Evolutionary conservation across 768 basidiomycete species (phyloP), one percentile per base, ranked within the genome.

Genomic region (Pilatotrama ljubarskyi): DNA sequence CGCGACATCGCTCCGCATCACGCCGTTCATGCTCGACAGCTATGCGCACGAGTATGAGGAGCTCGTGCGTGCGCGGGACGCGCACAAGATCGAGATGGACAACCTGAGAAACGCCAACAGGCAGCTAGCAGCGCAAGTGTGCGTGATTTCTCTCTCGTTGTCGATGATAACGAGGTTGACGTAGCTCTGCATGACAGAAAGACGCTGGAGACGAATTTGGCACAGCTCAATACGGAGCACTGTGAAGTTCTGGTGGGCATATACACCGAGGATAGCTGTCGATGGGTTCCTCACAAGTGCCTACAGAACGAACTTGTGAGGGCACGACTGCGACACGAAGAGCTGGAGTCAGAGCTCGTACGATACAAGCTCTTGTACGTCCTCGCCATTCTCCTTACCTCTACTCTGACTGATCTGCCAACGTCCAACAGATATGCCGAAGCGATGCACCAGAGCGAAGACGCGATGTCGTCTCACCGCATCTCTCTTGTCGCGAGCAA

Each of bases 11-110:
- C 75, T 97, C 66, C 82, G 83, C 62, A 93, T 99, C 64, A 97
- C 95, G 4, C 93, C 97, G 0, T 95, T 98, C 75, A 94, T 95
- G 93, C 79, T 98, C 40, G 96, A 98, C 68, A 81, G 85, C 18
- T 96, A 92, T 70, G 84, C 87, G 32, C 90, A 86, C 54, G 95
- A 97, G 75, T 96, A 94, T 69, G 86, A 91, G 63, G 95, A 96
- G 58, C 74, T 86, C 54, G 76, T 91, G 59, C 83, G 87, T 22
- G 82, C 82, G 51, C 86, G 85, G 36, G 93, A 95, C 59, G 90
- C 90, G 59, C 93, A 96, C 74, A 86, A 88, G 0, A 74, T 82
- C 22, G 91, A 95, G 73, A 80, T 98, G 70, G 96, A 97, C 66
- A 79, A 82, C 36, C 80, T 99, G 22, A 81, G 91, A 60, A 90